Percentiles rank a stretch among this genome's conserved stretches.
These are phyloP conservation scores for Sphaceloma murrayae DNA, from an alignment of 2,329 filamentous ascomycete genomes.

Conservation along the genomic window DNA sequence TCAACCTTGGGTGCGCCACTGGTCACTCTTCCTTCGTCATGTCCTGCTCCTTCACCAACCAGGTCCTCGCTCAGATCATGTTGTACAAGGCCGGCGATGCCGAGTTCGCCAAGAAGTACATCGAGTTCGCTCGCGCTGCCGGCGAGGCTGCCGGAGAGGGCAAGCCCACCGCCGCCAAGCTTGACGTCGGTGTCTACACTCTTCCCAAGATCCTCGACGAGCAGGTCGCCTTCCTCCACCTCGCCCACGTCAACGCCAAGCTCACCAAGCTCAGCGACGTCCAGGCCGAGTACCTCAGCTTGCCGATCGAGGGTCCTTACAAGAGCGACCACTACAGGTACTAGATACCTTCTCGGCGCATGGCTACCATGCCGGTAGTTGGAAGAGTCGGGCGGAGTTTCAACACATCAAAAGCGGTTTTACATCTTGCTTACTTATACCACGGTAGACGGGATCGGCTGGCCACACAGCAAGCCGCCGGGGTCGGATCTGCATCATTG, in stretches of 20 bases:
- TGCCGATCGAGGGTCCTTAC: conserved; percentile 80
- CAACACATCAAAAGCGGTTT: conserved; percentile 7
- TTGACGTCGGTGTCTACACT: conserved; percentile 86
- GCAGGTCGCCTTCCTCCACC: conserved; percentile 91
- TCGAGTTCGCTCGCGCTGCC: conserved; percentile 65
- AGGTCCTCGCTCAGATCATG: conserved; percentile 98
- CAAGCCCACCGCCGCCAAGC: conserved; percentile 60
- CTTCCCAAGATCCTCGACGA: conserved; percentile 98
- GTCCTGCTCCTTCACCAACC: conserved; percentile 99
- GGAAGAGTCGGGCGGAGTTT: neutral
- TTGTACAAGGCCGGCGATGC: conserved; percentile 87
- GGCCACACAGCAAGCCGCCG: neutral
- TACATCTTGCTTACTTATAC: conserved; percentile 3
- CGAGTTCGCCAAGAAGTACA: conserved; percentile 84
- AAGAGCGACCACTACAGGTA: conserved; percentile 87
- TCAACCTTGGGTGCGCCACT: conserved; percentile 98
- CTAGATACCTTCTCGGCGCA: conserved; percentile 38
- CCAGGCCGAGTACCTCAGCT: conserved; percentile 91
- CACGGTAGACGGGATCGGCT: conserved; percentile 8
- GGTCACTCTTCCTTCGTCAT: conserved; percentile 99
- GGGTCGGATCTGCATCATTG: neutral
- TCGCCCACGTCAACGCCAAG: conserved; percentile 89
- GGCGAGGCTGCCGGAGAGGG: conserved; percentile 27
- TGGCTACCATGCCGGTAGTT: too few relatives aligned
- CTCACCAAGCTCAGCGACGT: conserved; percentile 73